Base-by-base conservation (phyloP, 2,329 filamentous ascomycete species). In the Paramyrothecium roridum region DNA sequence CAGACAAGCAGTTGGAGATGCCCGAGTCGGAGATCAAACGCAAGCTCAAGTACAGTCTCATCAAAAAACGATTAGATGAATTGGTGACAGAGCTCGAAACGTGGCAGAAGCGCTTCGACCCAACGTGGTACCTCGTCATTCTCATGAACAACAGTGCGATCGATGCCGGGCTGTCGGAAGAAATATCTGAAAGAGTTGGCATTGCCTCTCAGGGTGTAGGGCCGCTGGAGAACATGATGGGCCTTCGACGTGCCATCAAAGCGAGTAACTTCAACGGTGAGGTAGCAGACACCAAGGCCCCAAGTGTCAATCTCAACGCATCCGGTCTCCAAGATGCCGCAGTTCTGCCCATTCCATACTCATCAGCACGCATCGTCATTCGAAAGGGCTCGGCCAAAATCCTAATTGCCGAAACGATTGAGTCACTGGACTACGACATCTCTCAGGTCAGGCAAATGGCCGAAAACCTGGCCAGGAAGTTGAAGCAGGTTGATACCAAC, bases 51-150 rank as follows among this genome's bases (percentile, higher is more conserved):
- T 57, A 56, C 21, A 26, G 46, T 10, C 54, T 61, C 17, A 47
- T 59, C 21, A 59, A 57, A 17, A 57, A 63, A 8, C 47, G 22
- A 10, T 55, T 66, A 2, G 57, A 63, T 20, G 54, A 58, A 43
- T 53, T 55, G 20, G 55, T 67, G 17, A 34, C 37, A 1, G 56
- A 66, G 10, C 58, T 66, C n/a, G 63, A 65, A 26, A 48, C 33
- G 23, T 66, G 63, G 63, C 63, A 65, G 49, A 48, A 54, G 3
- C 55, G 55, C 19, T 59, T 59, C 43, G 60, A 63, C 30, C 59
- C 54, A 6, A 58, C 58, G 6, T 66, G 62, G 63, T 63, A 62
- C 34, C 55, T 67, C 6, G 52, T 65, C 40, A 54, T 65, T 45
- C 59, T 54, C 34, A 63, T 63, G 10, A 53, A 58, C 6, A 52